Base-by-base conservation (phyloP, 148 eudicot genomes). In the Nepenthes mirabilis region DNA sequence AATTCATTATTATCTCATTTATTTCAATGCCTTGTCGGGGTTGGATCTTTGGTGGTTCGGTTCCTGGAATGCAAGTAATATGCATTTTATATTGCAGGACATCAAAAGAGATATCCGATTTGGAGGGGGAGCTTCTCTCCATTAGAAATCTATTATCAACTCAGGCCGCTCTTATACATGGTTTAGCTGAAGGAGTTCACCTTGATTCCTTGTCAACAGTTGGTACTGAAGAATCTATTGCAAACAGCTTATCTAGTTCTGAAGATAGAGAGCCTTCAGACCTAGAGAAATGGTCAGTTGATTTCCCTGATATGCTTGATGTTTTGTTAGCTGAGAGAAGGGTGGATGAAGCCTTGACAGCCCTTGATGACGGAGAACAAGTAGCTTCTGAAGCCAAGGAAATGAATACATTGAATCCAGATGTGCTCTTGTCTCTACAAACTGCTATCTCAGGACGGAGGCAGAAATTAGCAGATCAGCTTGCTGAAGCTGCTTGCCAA, bases 51-150 rank as follows among this genome's bases (percentile, higher is more conserved):
- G n/a, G 53, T 58, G 57, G n/a, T 32, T 23, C 23, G 23, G 23
- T 23, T 36, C 43, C n/a, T 54, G 5, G 2, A 12, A 34, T 65
- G 9, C 34, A 43, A 53, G 11, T 11, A 56, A 56, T 50, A 32
- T 34, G 47, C 58, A n/a, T 23, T 62, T 34, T 51, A 9, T 62
- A 51, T 37, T 70, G 75, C 84, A 93, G 96, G 52, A 93, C 96
- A 57, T 82, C 98, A 33, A 93, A 88, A 79, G 98, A 93, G 80
- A 88, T 91, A 68, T 93, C 98, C 59, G 98, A 93, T 79, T 69
- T 93, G 67, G 96, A 93, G 69, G 98, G 98, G 69, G 98, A 93
- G 77, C 98, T 93, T 65, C 80, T 80, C 37, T 93, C 98, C 11
- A 93, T 93, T 60, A 83, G 91, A 83, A 93, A 86, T 71, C 82